A percentile compares a stretch with the other conserved stretches of the same genome.
Conservation (phyloP, 306 rosid species). For the Ochetophila trinervis region DNA sequence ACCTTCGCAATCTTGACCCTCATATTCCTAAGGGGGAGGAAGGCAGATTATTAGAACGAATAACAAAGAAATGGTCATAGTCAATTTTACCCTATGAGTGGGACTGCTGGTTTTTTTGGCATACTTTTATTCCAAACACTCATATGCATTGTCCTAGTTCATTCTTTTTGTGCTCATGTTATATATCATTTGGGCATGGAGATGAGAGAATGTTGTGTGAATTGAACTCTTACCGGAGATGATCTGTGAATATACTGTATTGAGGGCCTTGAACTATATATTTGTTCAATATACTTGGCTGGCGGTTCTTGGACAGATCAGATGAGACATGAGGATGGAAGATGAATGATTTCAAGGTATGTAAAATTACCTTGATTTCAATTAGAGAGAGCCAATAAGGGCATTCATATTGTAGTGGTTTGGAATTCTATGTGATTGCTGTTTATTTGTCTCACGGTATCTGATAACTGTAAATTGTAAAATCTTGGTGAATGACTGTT, state of each 20-base stretch:
- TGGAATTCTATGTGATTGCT: no score
- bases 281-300: conserved; percentile 2
- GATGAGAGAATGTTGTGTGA: conserved; percentile 14
- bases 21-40: not conserved
- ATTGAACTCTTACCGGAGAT: conserved; percentile 10
- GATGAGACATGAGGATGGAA: conserved; percentile 13
- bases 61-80: conserved; percentile 54
- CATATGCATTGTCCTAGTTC: conserved; percentile 12
- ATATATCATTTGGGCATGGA: conserved; percentile 21
- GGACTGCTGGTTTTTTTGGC: conserved; percentile 9
- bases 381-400: no score
- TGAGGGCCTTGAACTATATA: not conserved
- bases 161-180: conserved; percentile 17
- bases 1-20: conserved; percentile 37
- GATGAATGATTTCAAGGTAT: conserved; percentile 15
- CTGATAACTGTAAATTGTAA: no score
- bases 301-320: conserved; percentile 26
- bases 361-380: conserved; percentile 1
- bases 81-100: conserved; percentile 10
- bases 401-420: no score
- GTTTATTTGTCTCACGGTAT: no score
- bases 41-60: conserved; percentile 55
- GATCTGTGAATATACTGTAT: conserved; percentile 9
- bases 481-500: no score
- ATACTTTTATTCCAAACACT: conserved; percentile 1